A percentile compares a stretch with the other conserved stretches of the same genome.
phyloP scores from a whole-genome alignment of 352 stramenopile species.

The Globisporangium ultimum region DNA sequence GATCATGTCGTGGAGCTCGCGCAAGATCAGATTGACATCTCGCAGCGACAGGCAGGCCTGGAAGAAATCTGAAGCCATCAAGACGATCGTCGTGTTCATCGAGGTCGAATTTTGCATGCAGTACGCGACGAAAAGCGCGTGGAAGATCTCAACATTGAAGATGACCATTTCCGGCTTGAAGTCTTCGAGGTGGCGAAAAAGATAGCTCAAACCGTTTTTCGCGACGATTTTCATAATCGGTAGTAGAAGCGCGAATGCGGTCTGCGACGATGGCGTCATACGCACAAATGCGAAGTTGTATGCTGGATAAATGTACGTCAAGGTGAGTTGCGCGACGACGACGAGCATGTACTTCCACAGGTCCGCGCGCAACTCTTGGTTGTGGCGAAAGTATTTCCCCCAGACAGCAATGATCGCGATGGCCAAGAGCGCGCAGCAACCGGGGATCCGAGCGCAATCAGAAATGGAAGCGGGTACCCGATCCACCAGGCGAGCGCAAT shows the following conservation, averaged over 20 bases:
- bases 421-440: slow-evolving; percentile 7
- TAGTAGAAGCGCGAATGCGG: slow-evolving; percentile 21
- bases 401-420: not conserved
- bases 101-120: slow-evolving; percentile 33
- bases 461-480: slow-evolving; percentile 34
- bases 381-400: slow-evolving; percentile 7
- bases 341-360: slow-evolving; percentile 6
- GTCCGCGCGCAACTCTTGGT: not conserved
- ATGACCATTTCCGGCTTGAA: slow-evolving; percentile 37
- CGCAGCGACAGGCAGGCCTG: slow-evolving; percentile 29
- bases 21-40: slow-evolving; percentile 9
- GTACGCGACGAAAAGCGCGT: slow-evolving; percentile 38
- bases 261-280: slow-evolving; percentile 9
- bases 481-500: slow-evolving; percentile 14
- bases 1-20: not conserved
- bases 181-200: slow-evolving; percentile 14
- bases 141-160: slow-evolving; percentile 57
- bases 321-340: slow-evolving; percentile 9
- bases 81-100: slow-evolving; percentile 15
- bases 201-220: slow-evolving; percentile 9
- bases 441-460: slow-evolving; percentile 11
- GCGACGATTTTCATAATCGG: slow-evolving; percentile 26
- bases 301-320: slow-evolving; percentile 22
- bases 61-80: slow-evolving; percentile 29
- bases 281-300: slow-evolving; percentile 29